A percentile compares a stretch with the other conserved stretches of the same genome.
Conservation (phyloP, 148 eudicot genomes). For the Chenopodium album region DNA sequence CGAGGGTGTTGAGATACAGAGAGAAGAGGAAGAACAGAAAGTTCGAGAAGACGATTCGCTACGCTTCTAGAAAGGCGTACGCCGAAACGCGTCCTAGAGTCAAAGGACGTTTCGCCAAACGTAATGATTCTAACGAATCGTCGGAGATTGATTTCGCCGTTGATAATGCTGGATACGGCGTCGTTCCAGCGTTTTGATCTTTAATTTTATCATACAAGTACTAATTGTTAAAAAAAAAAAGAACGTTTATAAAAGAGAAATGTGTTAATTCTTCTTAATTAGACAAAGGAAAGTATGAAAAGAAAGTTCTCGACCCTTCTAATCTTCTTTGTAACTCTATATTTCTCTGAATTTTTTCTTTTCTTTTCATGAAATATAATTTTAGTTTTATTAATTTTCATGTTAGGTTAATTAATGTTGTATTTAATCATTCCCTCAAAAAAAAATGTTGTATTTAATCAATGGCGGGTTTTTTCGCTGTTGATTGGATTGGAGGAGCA, state of each 20-base stretch:
- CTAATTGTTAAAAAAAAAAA: no score
- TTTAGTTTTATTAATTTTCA: not conserved
- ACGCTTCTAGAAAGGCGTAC: conserved; percentile 89
- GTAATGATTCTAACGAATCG: conserved; percentile 37
- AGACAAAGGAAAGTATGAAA: not conserved
- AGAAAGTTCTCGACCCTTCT: not conserved
- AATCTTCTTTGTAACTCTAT: not conserved
- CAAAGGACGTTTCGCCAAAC: conserved; percentile 87
- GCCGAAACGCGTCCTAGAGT: conserved; percentile 90
- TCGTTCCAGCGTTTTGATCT: conserved; percentile 49
- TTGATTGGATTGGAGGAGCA: not conserved
- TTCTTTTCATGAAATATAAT: not conserved
- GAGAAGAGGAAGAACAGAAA: conserved; percentile 92
- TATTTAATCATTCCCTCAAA: not conserved
- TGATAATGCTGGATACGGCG: conserved; percentile 50
- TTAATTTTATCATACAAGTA: no score
- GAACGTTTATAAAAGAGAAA: not conserved
- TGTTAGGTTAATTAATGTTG: not conserved
- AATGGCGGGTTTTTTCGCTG: not conserved
- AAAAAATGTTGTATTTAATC: not conserved
- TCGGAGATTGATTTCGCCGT: conserved; percentile 31
- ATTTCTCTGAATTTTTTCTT: not conserved
- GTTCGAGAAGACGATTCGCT: conserved; percentile 90
- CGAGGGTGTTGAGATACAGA: conserved; percentile 83
- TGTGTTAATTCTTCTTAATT: conserved; percentile 2